Percentiles rank a stretch among this genome's conserved stretches.
phyloP scores from a whole-genome alignment of 2,329 filamentous ascomycete genomes.

The Fusarium sp. region DNA sequence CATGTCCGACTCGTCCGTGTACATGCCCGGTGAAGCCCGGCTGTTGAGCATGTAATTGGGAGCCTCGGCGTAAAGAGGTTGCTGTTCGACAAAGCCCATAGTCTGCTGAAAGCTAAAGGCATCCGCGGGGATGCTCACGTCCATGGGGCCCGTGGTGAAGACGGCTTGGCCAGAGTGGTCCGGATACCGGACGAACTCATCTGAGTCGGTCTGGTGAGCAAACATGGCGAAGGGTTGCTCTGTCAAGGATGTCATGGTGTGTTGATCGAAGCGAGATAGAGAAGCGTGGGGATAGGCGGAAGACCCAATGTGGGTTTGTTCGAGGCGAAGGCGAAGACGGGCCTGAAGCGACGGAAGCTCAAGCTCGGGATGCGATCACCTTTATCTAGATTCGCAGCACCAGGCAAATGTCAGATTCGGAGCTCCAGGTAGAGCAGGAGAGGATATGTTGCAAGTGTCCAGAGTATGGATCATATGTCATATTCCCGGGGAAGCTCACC shows the following conservation, averaged over 20 bases:
- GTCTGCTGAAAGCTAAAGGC: slow-evolving; percentile 55
- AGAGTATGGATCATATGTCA: slow-evolving; percentile 18
- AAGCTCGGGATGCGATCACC: slow-evolving; percentile 41
- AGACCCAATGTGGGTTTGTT: slow-evolving; percentile 17
- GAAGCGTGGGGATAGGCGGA: slow-evolving; percentile 6
- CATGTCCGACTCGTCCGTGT: slow-evolving; percentile 63
- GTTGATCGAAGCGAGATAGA: slow-evolving; percentile 9
- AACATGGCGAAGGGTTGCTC: slow-evolving; percentile 47
- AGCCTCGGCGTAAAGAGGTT: slow-evolving; percentile 60
- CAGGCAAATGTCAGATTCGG: slow-evolving; percentile 30
- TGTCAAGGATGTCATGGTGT: slow-evolving; percentile 47
- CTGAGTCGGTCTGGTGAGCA: slow-evolving; percentile 45
- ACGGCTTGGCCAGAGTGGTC: slow-evolving; percentile 54
- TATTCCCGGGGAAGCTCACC: slow-evolving; percentile 39
- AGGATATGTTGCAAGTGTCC: slow-evolving; percentile 8
- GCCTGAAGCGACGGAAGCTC: slow-evolving; percentile 32
- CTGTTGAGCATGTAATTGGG: slow-evolving; percentile 58
- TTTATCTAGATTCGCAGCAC: slow-evolving; percentile 36
- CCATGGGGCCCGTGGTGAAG: slow-evolving; percentile 57
- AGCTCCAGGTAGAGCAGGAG: slow-evolving; percentile 16
- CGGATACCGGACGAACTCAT: slow-evolving; percentile 60
- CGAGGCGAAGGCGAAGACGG: slow-evolving; percentile 22
- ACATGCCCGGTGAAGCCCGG: slow-evolving; percentile 61
- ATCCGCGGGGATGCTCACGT: slow-evolving; percentile 61
- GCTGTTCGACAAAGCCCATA: slow-evolving; percentile 59